Base-by-base conservation (phyloP, 345 rosid species). In the Populus deltoides region DNA sequence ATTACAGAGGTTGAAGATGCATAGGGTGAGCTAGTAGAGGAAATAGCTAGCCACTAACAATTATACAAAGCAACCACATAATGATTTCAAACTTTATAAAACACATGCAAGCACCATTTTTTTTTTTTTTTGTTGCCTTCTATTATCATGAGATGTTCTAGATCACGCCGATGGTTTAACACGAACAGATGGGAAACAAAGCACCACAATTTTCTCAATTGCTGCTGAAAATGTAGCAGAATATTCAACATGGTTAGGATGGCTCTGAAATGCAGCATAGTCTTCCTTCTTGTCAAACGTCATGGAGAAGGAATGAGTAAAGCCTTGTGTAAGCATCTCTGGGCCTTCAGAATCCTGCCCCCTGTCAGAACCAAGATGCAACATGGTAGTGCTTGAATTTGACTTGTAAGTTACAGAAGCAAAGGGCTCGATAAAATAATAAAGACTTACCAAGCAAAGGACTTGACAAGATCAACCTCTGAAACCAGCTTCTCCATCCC, bases 251-350 rank as follows among this genome's bases (percentile, higher is more conserved):
- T 96, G 99, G 71, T 76, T 90, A 24, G 98, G 93, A 77, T 93
- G 97, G 75, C 77, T 68, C 12, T 82, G 83, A 75, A 91, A 93
- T 65, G 97, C 83, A 43, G 78, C 76, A 81, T 85, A 89, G 76
- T 89, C 98, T 81, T 93, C 97, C 81, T 92, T 93, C 29, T 84
- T 90, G 71, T 85, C 87, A 82, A 96, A 93, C 61, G 93, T 90
- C 97, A 92, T 90, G 22, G 89, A 38, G 87, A 96, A 88, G 71
- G 89, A 92, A 75, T 96, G 99, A 29, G 94, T 90, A 49, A 88
- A 93, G 27, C 99, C 99, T 88, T 95, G 97, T 69, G 90, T 89
- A n/a, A 96, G 90, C 97, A 92, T 87, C 82, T 96, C 99, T 20
- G 76, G 89, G 69, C 97, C 86, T 83, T 96, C 97, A 22, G 80